phyloP scores from a whole-genome alignment of 176 grass and related monocot species.

The Bonia amplexicaulis region DNA sequence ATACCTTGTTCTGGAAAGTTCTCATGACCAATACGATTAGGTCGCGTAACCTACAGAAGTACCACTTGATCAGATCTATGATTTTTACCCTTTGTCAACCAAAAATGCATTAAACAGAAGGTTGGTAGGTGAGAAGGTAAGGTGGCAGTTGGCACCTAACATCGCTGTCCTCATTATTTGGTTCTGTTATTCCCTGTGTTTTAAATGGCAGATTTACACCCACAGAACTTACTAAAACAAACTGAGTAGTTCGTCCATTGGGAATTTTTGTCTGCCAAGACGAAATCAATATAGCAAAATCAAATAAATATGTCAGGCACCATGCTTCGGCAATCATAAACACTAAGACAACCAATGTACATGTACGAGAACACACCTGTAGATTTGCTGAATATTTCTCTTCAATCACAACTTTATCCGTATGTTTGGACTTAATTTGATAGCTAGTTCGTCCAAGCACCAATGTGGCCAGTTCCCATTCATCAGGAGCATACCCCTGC shows the following conservation, averaged over 20 bases:
- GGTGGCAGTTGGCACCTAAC: constrained; percentile 44
- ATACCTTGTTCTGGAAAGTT: constrained; percentile 87
- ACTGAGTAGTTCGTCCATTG: constrained; percentile 66
- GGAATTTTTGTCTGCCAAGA: constrained; percentile 79
- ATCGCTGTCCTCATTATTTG: constrained; percentile 42
- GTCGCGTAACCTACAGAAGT: constrained; percentile 63
- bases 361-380: constrained; percentile 39
- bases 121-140: not conserved
- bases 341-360: not conserved
- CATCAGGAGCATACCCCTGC: constrained; percentile 54
- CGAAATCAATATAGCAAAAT: constrained; percentile 14
- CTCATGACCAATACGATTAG: constrained; percentile 87
- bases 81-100: not conserved
- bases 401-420: constrained; percentile 38
- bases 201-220: constrained; percentile 64
- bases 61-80: constrained; percentile 12
- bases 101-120: not conserved
- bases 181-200: constrained; percentile 44
- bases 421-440: constrained; percentile 51
- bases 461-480: constrained; percentile 51
- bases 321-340: not conserved
- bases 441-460: constrained; percentile 48
- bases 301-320: constrained; percentile 12
- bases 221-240: constrained; percentile 64
- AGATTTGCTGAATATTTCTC: constrained; percentile 79